Evolutionary conservation across 345 rosid species (phyloP), one percentile per base, ranked within the genome.

Genomic region (Camelina sativa): DNA sequence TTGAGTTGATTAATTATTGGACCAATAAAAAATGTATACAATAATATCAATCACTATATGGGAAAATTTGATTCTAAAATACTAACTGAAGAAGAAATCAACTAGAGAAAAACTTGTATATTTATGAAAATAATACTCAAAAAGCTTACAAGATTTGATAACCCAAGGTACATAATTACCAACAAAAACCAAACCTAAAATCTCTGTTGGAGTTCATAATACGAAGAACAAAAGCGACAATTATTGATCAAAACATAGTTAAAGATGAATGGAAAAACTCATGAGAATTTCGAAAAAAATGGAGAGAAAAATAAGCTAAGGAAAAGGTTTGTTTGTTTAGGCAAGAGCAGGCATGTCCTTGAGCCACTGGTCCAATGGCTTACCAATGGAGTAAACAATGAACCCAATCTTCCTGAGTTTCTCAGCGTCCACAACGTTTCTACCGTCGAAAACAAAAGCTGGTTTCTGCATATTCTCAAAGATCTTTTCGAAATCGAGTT

Each of bases 281-380:
- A 50, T 7, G 66, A 69, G 32, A 54, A 62, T 69, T 54, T 9
- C 13, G 20, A 47, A 34, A 34, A 67, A 41, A 48, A 41, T 30
- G n/a, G 53, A 37, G 12, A 59, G 23, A 70, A 62, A 56, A 28
- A 28, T 28, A 28, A 16, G 72, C 72, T 43, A 71, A 38, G 44
- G 62, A 59, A 53, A 15, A 73, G 52, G 61, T 17, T 69, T 55
- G 53, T 69, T 28, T 62, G 59, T 10, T 71, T 83, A 93, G 67
- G 89, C 93, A 68, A 92, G 82, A 63, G 93, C 91, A 73, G 98
- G 98, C 98, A 93, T 84, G 86, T 93, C 98, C 87, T 91, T 89
- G 72, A 93, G 83, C 98, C 98, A 93, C 62, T 81, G 82, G 77
- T 93, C 98, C 58, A 93, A 79, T 19, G 97, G 98, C 86, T 93